Evolutionary conservation across 2,329 filamentous ascomycete genomes (phyloP), one percentile per base, ranked within the genome.

Genomic region (Pseudocercospora fuligena): DNA sequence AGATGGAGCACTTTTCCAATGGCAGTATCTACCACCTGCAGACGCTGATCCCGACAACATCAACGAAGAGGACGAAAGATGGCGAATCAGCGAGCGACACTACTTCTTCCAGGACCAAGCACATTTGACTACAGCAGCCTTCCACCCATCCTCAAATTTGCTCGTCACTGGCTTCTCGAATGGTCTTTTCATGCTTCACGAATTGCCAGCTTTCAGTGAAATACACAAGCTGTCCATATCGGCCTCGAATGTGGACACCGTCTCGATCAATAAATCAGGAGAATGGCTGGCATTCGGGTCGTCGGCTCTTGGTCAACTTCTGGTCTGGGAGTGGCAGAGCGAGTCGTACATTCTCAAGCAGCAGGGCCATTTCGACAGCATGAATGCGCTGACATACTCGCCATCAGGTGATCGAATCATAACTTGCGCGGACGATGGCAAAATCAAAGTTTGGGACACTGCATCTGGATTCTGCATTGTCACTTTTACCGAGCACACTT

Each of bases 291-390:
- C 96, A 0, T 97, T 99, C 78, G 95, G 94, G 14, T 95, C 96
- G 0, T 97, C 95, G 1, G 96, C 96, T 74, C 86, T 97, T 5
- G 96, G 96, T 0, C 95, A 99, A 77, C 84, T 99, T n/a, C 83
- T 99, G 3, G 95, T 99, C 3, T 99, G 95, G 95, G 95, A 99
- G 79, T 99, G 96, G 94, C 94, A 98, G 78, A 99, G 95, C 0
- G 96, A 99, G 80, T 98, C 94, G 5, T 99, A 99, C 79, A 96
- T 99, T 66, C 84, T 99, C 57, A 99, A 99, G 81, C 95, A 99
- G 77, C 95, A 98, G 79, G 95, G 94, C 0, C 95, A 99, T 80
- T 94, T 97, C 71, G 95, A 99, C 78, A 91, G 93, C 1, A 94
- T 98, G 88, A 98, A 98, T 79, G 88, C 93, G 0, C 84, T 99